Percentiles rank a stretch among this genome's conserved stretches.
phyloP scores from a whole-genome alignment of 2,329 filamentous ascomycete species.

The Exophiala sp. region DNA sequence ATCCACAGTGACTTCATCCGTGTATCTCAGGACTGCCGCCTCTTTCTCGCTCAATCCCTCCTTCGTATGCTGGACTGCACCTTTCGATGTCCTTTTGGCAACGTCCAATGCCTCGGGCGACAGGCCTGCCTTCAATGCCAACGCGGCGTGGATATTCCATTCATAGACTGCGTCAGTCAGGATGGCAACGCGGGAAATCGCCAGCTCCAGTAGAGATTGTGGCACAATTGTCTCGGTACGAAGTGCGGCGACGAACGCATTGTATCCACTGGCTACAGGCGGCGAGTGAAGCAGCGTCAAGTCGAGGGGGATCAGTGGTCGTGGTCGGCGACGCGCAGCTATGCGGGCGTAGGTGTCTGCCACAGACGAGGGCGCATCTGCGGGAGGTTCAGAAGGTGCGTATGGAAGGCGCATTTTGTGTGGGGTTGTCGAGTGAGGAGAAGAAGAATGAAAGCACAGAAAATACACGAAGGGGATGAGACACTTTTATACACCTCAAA shows the following conservation, averaged over 20 bases:
- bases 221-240: conserved; percentile 50
- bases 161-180: conserved; percentile 81
- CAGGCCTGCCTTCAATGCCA: conserved; percentile 46
- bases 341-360: conserved; percentile 60
- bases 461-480: background rate
- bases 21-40: conserved; percentile 66
- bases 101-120: conserved; percentile 26
- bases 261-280: conserved; percentile 68
- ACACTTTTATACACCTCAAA: background rate
- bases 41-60: conserved; percentile 55
- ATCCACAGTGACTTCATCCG: conserved; percentile 77
- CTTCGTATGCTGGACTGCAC: conserved; percentile 36
- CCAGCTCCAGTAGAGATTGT: conserved; percentile 63
- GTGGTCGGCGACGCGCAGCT: conserved; percentile 61
- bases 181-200: conserved; percentile 75
- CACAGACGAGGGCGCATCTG: conserved; percentile 29
- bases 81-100: conserved; percentile 27
- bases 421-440: background rate
- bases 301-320: conserved; percentile 71
- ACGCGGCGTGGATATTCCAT: conserved; percentile 74
- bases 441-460: background rate
- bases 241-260: conserved; percentile 55
- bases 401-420: conserved; percentile 37
- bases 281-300: conserved; percentile 72
- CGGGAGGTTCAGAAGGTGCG: conserved; percentile 30